Percentiles rank a stretch among this genome's conserved stretches.
phyloP scores from a whole-genome alignment of 2,329 filamentous ascomycete genomes.

The Calonectria honghensis region DNA sequence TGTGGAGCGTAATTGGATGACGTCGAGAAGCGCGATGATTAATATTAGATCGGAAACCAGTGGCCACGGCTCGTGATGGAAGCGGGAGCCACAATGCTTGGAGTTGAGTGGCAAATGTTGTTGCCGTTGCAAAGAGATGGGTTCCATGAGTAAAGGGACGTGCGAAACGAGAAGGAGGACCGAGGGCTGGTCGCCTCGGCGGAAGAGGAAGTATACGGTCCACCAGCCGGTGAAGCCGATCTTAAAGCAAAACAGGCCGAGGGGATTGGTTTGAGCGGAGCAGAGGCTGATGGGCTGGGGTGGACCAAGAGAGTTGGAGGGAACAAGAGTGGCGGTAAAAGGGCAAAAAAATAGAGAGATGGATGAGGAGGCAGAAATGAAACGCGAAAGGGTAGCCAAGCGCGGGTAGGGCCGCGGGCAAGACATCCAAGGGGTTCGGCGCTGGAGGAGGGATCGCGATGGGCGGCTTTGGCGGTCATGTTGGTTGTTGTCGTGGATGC shows the following conservation, averaged over 20 bases:
- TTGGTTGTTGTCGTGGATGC: background rate
- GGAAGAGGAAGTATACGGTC: conserved; percentile 28
- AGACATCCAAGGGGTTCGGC: conserved; percentile 2
- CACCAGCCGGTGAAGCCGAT: conserved; percentile 28
- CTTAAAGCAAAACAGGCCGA: conserved; percentile 27
- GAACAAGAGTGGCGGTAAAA: conserved; percentile 3
- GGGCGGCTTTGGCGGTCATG: conserved; percentile 15
- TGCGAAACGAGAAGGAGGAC: conserved; percentile 20
- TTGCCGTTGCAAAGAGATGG: conserved; percentile 12
- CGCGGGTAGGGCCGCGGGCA: conserved; percentile 11
- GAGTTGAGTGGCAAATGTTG: conserved; percentile 13
- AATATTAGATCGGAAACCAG: conserved; percentile 2
- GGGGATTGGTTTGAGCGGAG: conserved; percentile 8
- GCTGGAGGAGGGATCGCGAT: conserved; percentile 5
- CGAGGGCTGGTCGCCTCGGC: conserved; percentile 32
- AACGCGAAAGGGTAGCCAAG: conserved; percentile 23
- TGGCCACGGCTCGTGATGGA: conserved; percentile 11
- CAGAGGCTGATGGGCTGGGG: conserved; percentile 7
- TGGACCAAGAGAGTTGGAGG: conserved; percentile 6
- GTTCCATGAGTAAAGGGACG: background rate
- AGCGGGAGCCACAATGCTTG: background rate
- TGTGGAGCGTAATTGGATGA: conserved; percentile 14
- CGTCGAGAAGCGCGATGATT: background rate
- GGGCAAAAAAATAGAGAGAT: background rate
- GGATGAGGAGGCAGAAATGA: conserved; percentile 5